Evolutionary conservation across 2,329 filamentous ascomycete species (phyloP).

Genomic region (Aaosphaeria pasadenensis): DNA sequence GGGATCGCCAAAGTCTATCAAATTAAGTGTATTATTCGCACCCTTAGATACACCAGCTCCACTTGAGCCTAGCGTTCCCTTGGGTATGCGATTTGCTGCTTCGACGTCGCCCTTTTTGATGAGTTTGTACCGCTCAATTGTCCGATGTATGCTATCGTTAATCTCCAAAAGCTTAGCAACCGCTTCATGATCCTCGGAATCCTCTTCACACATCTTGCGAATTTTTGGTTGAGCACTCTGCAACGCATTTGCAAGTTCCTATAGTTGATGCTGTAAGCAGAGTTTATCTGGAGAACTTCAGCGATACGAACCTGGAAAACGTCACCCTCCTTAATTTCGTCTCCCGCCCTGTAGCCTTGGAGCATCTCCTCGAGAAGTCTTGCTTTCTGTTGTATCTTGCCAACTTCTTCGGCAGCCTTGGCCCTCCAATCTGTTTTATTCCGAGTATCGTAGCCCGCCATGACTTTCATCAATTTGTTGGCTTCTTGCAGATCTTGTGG

Average conservation of each 20-base stretch:
- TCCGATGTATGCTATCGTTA: constrained; percentile 97
- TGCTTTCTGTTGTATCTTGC: constrained; percentile 94
- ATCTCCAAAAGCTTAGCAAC: constrained; percentile 95
- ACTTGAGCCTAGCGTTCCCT: constrained; percentile 70
- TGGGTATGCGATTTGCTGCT: constrained; percentile 76
- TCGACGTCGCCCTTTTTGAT: constrained; percentile 94
- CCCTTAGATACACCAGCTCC: constrained; percentile 63
- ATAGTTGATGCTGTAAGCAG: not conserved
- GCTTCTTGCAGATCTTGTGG: constrained; percentile 95
- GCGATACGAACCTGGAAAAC: constrained; percentile 58
- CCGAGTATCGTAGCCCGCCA: constrained; percentile 94
- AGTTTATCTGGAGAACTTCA: not conserved
- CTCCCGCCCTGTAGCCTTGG: constrained; percentile 76
- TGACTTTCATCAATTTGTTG: constrained; percentile 97
- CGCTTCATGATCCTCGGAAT: constrained; percentile 93
- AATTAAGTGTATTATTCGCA: constrained; percentile 74
- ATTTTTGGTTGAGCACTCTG: constrained; percentile 97
- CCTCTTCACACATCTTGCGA: constrained; percentile 98
- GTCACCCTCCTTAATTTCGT: constrained; percentile 69
- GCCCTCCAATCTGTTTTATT: constrained; percentile 97
- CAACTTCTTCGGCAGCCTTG: constrained; percentile 93
- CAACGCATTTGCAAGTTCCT: constrained; percentile 84
- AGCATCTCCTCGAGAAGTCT: constrained; percentile 88
- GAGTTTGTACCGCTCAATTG: constrained; percentile 90
- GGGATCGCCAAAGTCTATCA: constrained; percentile 84